Evolutionary conservation across 2,329 filamentous ascomycete genomes (phyloP).

Genomic region (Botrytis medusae): DNA sequence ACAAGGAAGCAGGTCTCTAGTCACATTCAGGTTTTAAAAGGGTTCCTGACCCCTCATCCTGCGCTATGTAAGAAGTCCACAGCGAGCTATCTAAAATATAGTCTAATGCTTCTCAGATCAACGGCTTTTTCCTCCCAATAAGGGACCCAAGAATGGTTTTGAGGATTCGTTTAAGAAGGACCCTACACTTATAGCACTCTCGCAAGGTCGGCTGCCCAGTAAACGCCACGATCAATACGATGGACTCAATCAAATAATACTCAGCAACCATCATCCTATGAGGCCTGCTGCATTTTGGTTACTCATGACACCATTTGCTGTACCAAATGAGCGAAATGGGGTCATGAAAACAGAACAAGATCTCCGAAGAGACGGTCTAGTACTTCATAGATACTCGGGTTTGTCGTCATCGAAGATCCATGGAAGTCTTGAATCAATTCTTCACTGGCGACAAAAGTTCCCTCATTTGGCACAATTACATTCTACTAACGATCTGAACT

Average conservation of each 20-base stretch:
- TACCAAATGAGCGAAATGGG: constrained; percentile 28
- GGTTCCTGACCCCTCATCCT: constrained; percentile 61
- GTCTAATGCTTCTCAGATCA: constrained; percentile 39
- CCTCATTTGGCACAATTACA: constrained; percentile 56
- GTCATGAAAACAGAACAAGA: constrained; percentile 30
- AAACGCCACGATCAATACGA: constrained; percentile 29
- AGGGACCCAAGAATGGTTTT: constrained; percentile 54
- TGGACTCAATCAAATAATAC: constrained; percentile 24
- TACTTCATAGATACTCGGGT: constrained; percentile 35
- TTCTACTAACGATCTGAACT: constrained; percentile 51
- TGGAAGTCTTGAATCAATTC: constrained; percentile 51
- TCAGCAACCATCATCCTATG: constrained; percentile 25
- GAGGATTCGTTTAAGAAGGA: constrained; percentile 63
- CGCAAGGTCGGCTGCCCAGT: constrained; percentile 44
- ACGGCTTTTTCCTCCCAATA: constrained; percentile 57
- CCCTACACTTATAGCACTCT: constrained; percentile 60
- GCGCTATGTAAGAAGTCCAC: constrained; percentile 53
- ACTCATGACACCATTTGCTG: constrained; percentile 30
- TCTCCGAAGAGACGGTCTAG: constrained; percentile 27
- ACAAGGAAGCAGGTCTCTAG: constrained; percentile 65
- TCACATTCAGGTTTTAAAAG: constrained; percentile 70
- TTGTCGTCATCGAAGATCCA: constrained; percentile 27
- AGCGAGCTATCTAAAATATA: not conserved
- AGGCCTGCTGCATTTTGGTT: constrained; percentile 36
- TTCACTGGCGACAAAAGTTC: constrained; percentile 58